Evolutionary conservation across 495 filamentous ascomycete genomes (phyloP).

Genomic region (Penicillium flavigenum): DNA sequence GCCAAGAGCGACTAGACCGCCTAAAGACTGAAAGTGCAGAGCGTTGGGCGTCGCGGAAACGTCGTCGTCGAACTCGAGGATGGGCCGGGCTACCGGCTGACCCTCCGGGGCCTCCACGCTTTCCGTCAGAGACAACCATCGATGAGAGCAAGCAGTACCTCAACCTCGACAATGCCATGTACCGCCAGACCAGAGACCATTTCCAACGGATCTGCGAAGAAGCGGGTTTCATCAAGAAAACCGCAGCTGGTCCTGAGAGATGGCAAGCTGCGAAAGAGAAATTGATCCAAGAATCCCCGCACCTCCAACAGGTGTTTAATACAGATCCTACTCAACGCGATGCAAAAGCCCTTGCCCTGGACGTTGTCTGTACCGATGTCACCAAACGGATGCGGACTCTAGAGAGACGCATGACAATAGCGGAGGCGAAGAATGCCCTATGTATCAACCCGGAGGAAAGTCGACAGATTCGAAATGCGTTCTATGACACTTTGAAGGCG

Average conservation of each 20-base stretch:
- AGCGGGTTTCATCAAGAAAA: constrained; percentile 69
- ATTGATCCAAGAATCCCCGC: constrained; percentile 62
- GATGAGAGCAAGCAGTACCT: constrained; percentile 74
- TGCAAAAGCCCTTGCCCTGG: constrained; percentile 64
- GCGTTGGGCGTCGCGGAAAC: constrained; percentile 63
- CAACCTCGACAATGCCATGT: constrained; percentile 59
- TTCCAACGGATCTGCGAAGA: constrained; percentile 69
- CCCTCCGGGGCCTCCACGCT: constrained; percentile 70
- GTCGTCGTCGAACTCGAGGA: constrained; percentile 66
- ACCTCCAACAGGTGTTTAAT: constrained; percentile 64
- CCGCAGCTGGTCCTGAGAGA: constrained; percentile 63
- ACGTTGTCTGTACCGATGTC: constrained; percentile 78
- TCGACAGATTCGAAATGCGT: constrained; percentile 61
- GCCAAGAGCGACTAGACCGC: constrained; percentile 54
- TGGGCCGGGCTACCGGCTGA: constrained; percentile 74
- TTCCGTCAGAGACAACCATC: constrained; percentile 78
- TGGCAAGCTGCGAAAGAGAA: constrained; percentile 73
- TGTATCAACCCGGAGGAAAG: constrained; percentile 71
- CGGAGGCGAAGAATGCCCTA: constrained; percentile 70
- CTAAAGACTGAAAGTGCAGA: constrained; percentile 65
- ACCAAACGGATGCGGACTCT: constrained; percentile 73
- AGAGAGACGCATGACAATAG: constrained; percentile 62
- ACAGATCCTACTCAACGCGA: constrained; percentile 49
- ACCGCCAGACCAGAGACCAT: constrained; percentile 61
- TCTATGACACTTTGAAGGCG: constrained; percentile 64